Percentiles rank a stretch among this genome's conserved stretches.
These are phyloP conservation scores for Diaporthe sp. DNA, from an alignment of 2,329 filamentous ascomycete species.

Conservation along the genomic window DNA sequence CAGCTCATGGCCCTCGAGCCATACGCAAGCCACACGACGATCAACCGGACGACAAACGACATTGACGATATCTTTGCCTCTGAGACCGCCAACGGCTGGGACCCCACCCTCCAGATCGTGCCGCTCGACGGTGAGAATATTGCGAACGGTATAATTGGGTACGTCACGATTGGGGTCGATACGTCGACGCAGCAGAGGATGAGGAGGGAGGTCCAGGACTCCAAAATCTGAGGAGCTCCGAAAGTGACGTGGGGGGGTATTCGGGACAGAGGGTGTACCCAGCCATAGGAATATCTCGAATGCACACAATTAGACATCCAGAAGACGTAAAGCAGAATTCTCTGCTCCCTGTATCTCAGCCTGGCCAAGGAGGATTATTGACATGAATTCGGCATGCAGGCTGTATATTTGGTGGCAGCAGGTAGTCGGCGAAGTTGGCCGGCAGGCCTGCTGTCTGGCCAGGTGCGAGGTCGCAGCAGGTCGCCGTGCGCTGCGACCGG, in stretches of 20 bases:
- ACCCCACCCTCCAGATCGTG: constrained; percentile 50
- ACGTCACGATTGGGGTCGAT: constrained; percentile 54
- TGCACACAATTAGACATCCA: not conserved
- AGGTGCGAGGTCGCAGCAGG: not conserved
- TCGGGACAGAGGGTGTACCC: not conserved
- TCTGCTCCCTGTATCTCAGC: not conserved
- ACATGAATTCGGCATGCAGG: not conserved
- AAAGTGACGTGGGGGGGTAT: no score
- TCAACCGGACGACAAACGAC: constrained; percentile 53
- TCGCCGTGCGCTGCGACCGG: constrained; percentile 14
- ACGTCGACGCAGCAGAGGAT: constrained; percentile 35
- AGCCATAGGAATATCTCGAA: not conserved
- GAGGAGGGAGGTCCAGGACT: constrained; percentile 6
- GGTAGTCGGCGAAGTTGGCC: constrained; percentile 12
- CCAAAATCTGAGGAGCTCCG: not conserved
- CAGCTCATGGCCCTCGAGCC: constrained; percentile 53
- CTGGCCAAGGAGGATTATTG: not conserved
- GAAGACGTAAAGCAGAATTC: not conserved
- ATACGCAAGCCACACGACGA: constrained; percentile 51
- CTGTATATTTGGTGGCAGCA: constrained; percentile 11
- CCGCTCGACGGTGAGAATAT: constrained; percentile 52
- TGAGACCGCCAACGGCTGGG: constrained; percentile 46
- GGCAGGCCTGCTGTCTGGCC: not conserved
- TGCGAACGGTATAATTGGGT: constrained; percentile 53
- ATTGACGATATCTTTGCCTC: constrained; percentile 44